Evolutionary conservation across 2,329 filamentous ascomycete genomes (phyloP), one percentile per base, ranked within the genome.

Genomic region (Thelonectria olida): DNA sequence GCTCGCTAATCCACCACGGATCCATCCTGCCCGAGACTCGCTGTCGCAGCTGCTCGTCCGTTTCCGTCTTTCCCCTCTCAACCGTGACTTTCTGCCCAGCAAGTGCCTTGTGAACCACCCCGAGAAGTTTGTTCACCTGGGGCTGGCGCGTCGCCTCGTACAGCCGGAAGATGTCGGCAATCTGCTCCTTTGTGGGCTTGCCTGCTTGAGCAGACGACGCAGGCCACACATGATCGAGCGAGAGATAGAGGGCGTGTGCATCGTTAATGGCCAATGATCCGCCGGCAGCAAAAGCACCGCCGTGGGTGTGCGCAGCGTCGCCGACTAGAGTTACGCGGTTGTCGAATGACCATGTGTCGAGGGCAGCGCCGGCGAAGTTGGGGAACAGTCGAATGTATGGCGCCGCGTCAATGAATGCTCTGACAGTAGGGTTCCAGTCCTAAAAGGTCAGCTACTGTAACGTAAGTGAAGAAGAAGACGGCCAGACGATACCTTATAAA

Each of bases 1-100:
- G 80, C 62, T 82, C 80, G 19, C 79, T 78, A 27, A 84, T 73
- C 81, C 81, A 83, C 15, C 67, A 73, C 5, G 76, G 75, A 55
- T 81, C 74, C 2, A 72, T 70, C 5, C 80, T 70, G 19, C 64
- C 74, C 22, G 61, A 70, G 64, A 82, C 76, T 53, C 77, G 71
- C 1, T 64, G 38, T 44, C 75, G 64, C 38, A 82, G 64, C 47
- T 75, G 70, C 45, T 75, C 74, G 23, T 83, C 79, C 5, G 76
- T 78, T 62, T 79, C 75, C 2, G 31, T 49, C 38, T 64, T 57
- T 0, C 57, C 69, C 41, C 67, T 64, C 36, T 63, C 71, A 2
- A 74, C 57, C 7, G 36, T 62, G 5, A 41, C 54, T 23, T 17
- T 60, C n/a, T 67, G 52, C 0, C 60, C 60, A 1, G 61, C 58